Evolutionary conservation across 1,139 yeast genomes (phyloP).

Genomic region (Barnettozyma hawaiiensis): DNA sequence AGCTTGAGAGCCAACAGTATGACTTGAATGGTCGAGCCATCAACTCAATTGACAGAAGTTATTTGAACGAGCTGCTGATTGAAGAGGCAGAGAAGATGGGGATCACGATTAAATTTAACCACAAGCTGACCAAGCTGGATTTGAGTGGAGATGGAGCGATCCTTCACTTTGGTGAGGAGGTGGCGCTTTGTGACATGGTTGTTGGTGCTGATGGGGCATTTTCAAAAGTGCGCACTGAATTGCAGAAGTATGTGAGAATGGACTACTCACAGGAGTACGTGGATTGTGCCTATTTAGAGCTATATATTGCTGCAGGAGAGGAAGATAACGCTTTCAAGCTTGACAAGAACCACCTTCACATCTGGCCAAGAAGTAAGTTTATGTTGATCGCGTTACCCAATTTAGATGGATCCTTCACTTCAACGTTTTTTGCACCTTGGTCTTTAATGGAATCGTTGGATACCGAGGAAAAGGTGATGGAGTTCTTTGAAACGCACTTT

Average conservation of each 20-base stretch:
- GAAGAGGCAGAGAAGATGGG: slow-evolving; percentile 46
- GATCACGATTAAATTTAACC: slow-evolving; percentile 49
- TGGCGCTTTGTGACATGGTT: slow-evolving; percentile 46
- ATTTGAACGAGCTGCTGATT: slow-evolving; percentile 58
- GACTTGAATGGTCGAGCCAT: slow-evolving; percentile 74
- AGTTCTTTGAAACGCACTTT: slow-evolving; percentile 57
- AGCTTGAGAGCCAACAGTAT: slow-evolving; percentile 63
- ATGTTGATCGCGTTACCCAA: slow-evolving; percentile 92
- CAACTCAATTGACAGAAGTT: slow-evolving; percentile 76
- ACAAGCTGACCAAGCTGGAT: slow-evolving; percentile 45
- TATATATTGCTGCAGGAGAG: slow-evolving; percentile 55
- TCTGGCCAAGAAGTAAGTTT: slow-evolving; percentile 84
- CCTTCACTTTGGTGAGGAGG: slow-evolving; percentile 26
- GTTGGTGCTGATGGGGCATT: slow-evolving; percentile 88
- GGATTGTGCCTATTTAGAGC: slow-evolving; percentile 79
- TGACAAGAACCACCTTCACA: slow-evolving; percentile 76
- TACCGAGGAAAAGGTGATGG: slow-evolving; percentile 38
- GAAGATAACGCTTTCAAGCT: slow-evolving; percentile 36
- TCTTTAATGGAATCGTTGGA: slow-evolving; percentile 50
- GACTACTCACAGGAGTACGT: slow-evolving; percentile 71
- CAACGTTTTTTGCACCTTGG: slow-evolving; percentile 87
- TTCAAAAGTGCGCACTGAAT: slow-evolving; percentile 64
- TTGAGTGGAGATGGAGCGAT: slow-evolving; percentile 25
- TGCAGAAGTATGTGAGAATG: slow-evolving; percentile 67
- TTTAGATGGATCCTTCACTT: slow-evolving; percentile 79